Conservation (phyloP, 2,329 filamentous ascomycete genomes). For the Diplodia corticola region DNA sequence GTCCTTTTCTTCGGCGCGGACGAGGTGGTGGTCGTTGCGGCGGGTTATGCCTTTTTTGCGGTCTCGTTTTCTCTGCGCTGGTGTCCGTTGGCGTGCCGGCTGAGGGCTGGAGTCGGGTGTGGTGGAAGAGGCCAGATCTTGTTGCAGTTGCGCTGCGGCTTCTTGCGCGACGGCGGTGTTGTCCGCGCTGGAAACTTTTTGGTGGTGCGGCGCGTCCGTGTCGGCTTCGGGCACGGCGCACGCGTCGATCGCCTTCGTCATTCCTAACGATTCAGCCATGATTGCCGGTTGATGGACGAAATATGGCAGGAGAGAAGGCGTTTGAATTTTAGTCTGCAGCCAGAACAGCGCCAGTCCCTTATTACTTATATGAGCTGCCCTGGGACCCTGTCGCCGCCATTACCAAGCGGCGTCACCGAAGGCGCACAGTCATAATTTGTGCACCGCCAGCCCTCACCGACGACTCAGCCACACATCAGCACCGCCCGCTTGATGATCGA, state of each 20-base stretch:
- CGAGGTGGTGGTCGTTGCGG: neutral
- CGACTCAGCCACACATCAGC: slow-evolving; percentile 14
- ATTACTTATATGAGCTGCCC: neutral
- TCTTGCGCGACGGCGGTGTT: neutral
- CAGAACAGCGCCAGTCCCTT: neutral
- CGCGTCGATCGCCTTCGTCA: slow-evolving; percentile 10
- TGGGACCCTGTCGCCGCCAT: slow-evolving; percentile 1
- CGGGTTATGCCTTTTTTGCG: neutral
- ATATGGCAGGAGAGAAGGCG: no score
- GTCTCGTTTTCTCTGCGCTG: neutral
- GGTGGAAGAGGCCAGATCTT: neutral
- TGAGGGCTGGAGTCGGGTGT: neutral
- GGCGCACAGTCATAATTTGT: neutral
- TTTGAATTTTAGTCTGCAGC: neutral
- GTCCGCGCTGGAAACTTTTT: slow-evolving; percentile 6
- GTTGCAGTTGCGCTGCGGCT: neutral
- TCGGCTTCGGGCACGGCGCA: slow-evolving; percentile 3
- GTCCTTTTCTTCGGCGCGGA: neutral
- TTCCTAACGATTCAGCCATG: neutral
- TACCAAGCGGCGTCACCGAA: slow-evolving; percentile 17
- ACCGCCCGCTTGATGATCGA: neutral
- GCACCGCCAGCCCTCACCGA: neutral
- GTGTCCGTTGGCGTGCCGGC: neutral
- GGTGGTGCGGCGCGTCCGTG: slow-evolving; percentile 16
- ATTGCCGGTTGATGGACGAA: neutral